Percentiles rank a stretch among this genome's conserved stretches.
Conservation (phyloP, 2,329 filamentous ascomycete genomes). For the Magnaporthiopsis poae region DNA sequence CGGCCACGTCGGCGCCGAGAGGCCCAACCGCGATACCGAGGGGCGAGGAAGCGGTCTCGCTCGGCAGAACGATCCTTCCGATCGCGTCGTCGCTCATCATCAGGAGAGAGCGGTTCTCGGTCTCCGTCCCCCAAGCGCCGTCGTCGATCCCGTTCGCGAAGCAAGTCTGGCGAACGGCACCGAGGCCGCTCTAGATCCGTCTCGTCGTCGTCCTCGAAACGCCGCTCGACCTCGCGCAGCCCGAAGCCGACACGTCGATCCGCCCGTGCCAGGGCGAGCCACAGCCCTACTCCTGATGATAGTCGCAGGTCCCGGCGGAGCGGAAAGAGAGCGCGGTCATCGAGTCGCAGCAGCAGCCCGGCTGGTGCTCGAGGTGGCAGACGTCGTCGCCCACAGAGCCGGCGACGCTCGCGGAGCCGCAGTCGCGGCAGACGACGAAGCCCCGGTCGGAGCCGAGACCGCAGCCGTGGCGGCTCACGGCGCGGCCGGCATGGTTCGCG, state of each 20-base stretch:
- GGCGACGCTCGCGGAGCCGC: constrained; percentile 7
- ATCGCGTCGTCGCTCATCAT: constrained; percentile 19
- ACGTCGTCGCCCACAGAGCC: constrained; percentile 2
- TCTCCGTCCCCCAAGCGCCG: constrained; percentile 41
- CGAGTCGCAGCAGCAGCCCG: constrained; percentile 12
- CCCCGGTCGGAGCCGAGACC: constrained; percentile 11
- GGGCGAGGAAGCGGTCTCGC: constrained; percentile 23
- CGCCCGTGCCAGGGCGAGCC: constrained; percentile 10
- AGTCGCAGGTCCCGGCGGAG: constrained; percentile 9
- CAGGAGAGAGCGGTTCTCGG: constrained; percentile 20
- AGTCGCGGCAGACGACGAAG: constrained; percentile 12
- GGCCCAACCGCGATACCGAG: constrained; percentile 11
- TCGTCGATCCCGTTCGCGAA: constrained; percentile 38
- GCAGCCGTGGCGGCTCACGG: constrained; percentile 9
- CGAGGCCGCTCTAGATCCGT: constrained; percentile 31
- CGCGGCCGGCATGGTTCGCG: constrained; percentile 1
- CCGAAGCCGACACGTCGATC: constrained; percentile 19
- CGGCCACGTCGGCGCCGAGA: constrained; percentile 5
- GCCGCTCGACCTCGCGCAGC: constrained; percentile 26
- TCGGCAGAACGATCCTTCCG: constrained; percentile 25
- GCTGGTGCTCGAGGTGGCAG: neutral
- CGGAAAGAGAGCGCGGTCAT: constrained; percentile 10
- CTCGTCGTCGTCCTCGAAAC: constrained; percentile 27
- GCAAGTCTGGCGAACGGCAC: constrained; percentile 33
- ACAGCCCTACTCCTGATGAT: constrained; percentile 14